Evolutionary conservation across 1,284 basidiomycete genomes (phyloP), one percentile per base, ranked within the genome.

Genomic region (Puccinia hordei): DNA sequence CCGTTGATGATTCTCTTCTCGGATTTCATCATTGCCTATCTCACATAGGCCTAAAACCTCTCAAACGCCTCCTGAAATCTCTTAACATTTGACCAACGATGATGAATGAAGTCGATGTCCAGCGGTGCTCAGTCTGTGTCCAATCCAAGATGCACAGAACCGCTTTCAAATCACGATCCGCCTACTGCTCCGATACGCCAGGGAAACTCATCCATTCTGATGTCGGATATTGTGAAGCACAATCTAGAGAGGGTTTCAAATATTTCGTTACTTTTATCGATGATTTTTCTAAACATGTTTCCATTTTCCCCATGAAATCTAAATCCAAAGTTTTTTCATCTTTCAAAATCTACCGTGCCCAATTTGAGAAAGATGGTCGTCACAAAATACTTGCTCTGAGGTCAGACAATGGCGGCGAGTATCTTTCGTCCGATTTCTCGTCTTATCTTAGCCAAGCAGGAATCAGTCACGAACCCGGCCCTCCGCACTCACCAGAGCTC

Each of bases 261-360:
- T 27, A 27, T 13, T 61, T 24, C 13, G 6, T 61, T 0, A 19
- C n/a, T n/a, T n/a, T n/a, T n/a, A n/a, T n/a, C n/a, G n/a, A n/a
- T n/a, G n/a, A n/a, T n/a, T n/a, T n/a, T 33, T 61, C 57, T 12
- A 61, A 61, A 8, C 13, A 19, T 9, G 6, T 61, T 27, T 24
- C 10, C 2, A 33, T 61, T 3, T 61, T 27, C 2, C 3, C 65
- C 4, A 66, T 66, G 65, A 66, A 66, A 66, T 66, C 9, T 19
- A 66, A 66, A 35, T 35, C 30, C 1, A 10, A 66, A 0, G 9
- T 41, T 3, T 66, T 66, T 38, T 19, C 3, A 0, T 79, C 85
- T 10, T 86, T 88, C 80, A 83, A 83, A 72, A 53, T 80, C 5
- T 87, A 84, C 82, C 84, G 85, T 53, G 83, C 85, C 0, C 77